A percentile compares a stretch with the other conserved stretches of the same genome.
Evolutionary conservation across 192 early-diverging fungal genomes (phyloP).

Genomic region (Coemansia sp.): DNA sequence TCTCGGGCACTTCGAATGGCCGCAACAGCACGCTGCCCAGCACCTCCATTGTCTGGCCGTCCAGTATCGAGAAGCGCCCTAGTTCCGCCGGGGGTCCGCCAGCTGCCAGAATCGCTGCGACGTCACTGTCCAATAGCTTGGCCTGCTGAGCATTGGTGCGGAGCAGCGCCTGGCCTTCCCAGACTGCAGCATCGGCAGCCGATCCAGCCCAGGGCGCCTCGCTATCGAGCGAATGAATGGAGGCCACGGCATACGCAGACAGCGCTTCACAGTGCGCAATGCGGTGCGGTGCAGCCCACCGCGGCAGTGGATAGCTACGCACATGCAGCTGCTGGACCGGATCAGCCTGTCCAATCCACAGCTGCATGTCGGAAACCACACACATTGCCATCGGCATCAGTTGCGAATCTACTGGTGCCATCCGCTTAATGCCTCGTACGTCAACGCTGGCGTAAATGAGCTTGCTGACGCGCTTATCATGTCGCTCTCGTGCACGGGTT

Average conservation of each 20-base stretch:
- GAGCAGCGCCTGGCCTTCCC: slow-evolving; percentile 15
- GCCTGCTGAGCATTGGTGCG: slow-evolving; percentile 11
- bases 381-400: slow-evolving; percentile 58
- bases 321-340: slow-evolving; percentile 84
- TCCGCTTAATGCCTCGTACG: slow-evolving; percentile 60
- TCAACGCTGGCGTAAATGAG: slow-evolving; percentile 86
- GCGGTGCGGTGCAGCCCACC: slow-evolving; percentile 63
- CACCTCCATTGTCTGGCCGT: slow-evolving; percentile 67
- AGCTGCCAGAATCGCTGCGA: neutral
- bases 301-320: slow-evolving; percentile 58
- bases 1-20: slow-evolving; percentile 35
- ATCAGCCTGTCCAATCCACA: slow-evolving; percentile 77
- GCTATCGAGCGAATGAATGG: slow-evolving; percentile 31
- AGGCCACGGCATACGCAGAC: slow-evolving; percentile 66
- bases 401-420: slow-evolving; percentile 59
- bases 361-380: slow-evolving; percentile 57
- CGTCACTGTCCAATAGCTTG: slow-evolving; percentile 3
- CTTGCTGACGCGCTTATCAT: slow-evolving; percentile 48
- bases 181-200: neutral
- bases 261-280: slow-evolving; percentile 61
- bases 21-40: slow-evolving; percentile 20
- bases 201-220: slow-evolving; percentile 6
- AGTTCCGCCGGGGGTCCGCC: slow-evolving; percentile 20
- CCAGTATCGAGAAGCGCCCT: slow-evolving; percentile 63
- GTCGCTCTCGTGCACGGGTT: neutral